Base-by-base conservation (phyloP, 441 rosid genomes). In the Brassica hybrid region DNA sequence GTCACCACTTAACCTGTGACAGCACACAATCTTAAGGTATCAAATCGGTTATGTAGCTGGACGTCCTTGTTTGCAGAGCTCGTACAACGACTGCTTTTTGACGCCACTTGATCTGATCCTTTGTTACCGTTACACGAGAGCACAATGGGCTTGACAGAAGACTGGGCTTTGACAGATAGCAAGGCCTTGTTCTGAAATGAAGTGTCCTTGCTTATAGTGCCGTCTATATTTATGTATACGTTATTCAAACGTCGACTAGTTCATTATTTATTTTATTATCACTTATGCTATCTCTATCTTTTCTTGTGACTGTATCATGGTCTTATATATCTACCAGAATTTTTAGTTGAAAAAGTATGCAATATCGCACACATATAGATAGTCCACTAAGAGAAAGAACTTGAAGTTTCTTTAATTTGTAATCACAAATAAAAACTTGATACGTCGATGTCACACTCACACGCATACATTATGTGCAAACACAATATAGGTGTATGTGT, bases 401-500 rank as follows among this genome's bases (percentile, higher is more conserved):
- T 72, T 23, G 73, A 61, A 67, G 50, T 60, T 72, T 67, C 73
- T 78, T 72, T 67, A 16, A 23, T 72, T 72, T 72, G 21, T 73
- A 57, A 38, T 73, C 77, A 73, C 65, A 67, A 38, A 61, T 38
- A 58, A 73, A 78, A 73, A 60, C 13, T 23, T 61, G 81, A 72
- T 67, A 50, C 36, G 81, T 78, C 81, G 38, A 78, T 67, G 59
- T 78, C 77, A 73, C 74, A 67, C 48, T 50, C 81, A 61, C 77
- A 67, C 45, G 18, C 54, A 57, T 21, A 60, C 23, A 23, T 2
- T 30, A 69, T 64, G 38, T 14, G 6, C 16, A 63, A 27, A 54
- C 65, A 71, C 18, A 65, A 65, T n/a, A 11, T 30, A 5, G 30
- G 32, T 58, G 21, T 18, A 73, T 52, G 48, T 73, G 74, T 67